These are phyloP conservation scores for Starmerella roubikii DNA, from an alignment of 805 yeast species.

Conservation along the genomic window DNA sequence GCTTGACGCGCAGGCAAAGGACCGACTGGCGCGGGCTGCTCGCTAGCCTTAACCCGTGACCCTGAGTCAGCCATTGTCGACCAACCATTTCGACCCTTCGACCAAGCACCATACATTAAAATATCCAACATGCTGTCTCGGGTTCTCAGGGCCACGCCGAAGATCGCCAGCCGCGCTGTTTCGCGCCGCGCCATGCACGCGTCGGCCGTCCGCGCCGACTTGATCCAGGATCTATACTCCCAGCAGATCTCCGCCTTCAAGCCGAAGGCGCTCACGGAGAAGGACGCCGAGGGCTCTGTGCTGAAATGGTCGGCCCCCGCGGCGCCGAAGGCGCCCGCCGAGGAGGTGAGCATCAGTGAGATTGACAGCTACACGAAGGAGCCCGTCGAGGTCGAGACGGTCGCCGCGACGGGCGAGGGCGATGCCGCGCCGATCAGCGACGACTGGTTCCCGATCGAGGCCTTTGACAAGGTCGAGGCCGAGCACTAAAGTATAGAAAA, in stretches of 20 bases:
- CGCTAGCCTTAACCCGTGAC: no score
- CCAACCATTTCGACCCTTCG: no score
- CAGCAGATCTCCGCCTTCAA: constrained; percentile 79
- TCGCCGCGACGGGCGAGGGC: constrained; percentile 18
- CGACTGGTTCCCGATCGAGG: constrained; percentile 34
- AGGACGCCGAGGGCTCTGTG: constrained; percentile 66
- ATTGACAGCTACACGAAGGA: constrained; percentile 34
- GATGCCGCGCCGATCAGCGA: constrained; percentile 20
- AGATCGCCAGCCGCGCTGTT: constrained; percentile 3
- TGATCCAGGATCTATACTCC: constrained; percentile 73
- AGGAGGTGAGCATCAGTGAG: constrained; percentile 57
- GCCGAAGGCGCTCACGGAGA: constrained; percentile 59
- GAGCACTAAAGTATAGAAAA: constrained; percentile 25
- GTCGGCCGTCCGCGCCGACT: constrained; percentile 31
- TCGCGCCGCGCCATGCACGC: constrained; percentile 20
- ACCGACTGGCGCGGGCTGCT: no score
- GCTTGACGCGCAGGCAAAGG: no score
- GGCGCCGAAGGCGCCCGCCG: constrained; percentile 66
- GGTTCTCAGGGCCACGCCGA: constrained; percentile 15
- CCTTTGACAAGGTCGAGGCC: constrained; percentile 23
- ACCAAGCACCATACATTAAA: neutral
- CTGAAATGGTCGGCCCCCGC: constrained; percentile 73
- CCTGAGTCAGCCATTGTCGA: no score
- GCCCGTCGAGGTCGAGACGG: constrained; percentile 29
- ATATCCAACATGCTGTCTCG: constrained; percentile 17